Evolutionary conservation across 345 rosid genomes (phyloP).

Genomic region (Noccaea bulbosa): DNA sequence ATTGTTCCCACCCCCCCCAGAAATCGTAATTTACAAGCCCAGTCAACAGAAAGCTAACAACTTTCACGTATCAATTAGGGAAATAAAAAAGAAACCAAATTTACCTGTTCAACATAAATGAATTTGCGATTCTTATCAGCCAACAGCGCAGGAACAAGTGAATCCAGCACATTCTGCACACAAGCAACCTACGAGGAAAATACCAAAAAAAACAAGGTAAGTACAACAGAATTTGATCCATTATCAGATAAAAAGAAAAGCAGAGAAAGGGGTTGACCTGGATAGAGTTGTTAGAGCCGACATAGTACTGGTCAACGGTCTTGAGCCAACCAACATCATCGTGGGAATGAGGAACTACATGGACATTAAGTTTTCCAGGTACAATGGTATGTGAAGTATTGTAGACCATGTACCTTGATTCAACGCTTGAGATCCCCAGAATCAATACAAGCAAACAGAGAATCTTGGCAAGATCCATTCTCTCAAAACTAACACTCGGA

Average conservation of each 20-base stretch:
- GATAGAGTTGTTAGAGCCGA: constrained; percentile 96
- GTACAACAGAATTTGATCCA: constrained; percentile 7
- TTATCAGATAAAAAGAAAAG: not conserved
- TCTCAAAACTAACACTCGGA: constrained; percentile 14
- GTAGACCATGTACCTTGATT: constrained; percentile 74
- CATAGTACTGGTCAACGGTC: constrained; percentile 98
- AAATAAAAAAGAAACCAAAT: constrained; percentile 28
- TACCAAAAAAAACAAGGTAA: not conserved
- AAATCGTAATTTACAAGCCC: not conserved
- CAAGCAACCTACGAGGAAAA: constrained; percentile 70
- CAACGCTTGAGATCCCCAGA: constrained; percentile 49
- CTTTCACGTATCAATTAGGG: constrained; percentile 23
- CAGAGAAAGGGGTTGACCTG: constrained; percentile 56
- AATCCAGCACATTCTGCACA: constrained; percentile 92
- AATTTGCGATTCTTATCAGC: constrained; percentile 92
- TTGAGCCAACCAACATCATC: constrained; percentile 99
- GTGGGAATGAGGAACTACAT: constrained; percentile 91
- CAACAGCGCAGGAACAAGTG: constrained; percentile 77
- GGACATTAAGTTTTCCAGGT: constrained; percentile 86
- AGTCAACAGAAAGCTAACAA: constrained; percentile 17
- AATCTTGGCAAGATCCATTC: constrained; percentile 34
- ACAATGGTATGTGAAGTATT: constrained; percentile 83
- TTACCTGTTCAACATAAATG: constrained; percentile 82
- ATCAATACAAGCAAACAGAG: constrained; percentile 36
- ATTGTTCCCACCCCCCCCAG: not conserved